Percentiles rank a stretch among this genome's conserved stretches.
phyloP scores from a whole-genome alignment of 306 rosid genomes.

The Prunus mume region DNA sequence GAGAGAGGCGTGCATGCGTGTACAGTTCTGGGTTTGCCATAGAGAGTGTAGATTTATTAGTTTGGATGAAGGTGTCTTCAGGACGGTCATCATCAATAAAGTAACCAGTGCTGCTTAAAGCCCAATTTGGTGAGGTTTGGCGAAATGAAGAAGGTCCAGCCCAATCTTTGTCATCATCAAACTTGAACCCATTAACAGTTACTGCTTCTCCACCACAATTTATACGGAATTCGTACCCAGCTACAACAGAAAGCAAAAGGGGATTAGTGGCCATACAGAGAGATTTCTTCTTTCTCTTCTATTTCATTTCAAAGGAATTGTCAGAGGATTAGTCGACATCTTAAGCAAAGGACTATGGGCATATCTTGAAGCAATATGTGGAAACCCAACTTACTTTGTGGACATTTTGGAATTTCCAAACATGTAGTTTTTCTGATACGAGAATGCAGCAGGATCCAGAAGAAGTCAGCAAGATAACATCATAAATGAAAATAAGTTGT shows the following conservation, averaged over 20 bases:
- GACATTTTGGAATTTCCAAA: too few species aligned
- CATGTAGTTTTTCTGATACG: not conserved
- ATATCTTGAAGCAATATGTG: too few species aligned
- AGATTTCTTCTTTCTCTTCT: too few species aligned
- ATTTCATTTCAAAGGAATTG: too few species aligned
- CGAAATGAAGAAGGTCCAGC: constrained; percentile 34
- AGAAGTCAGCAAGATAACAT: constrained; percentile 13
- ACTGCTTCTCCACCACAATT: constrained; percentile 54
- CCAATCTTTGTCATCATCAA: constrained; percentile 34
- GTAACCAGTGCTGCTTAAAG: constrained; percentile 49
- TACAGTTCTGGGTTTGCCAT: constrained; percentile 40
- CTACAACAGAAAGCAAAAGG: constrained; percentile 22
- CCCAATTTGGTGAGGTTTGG: constrained; percentile 41
- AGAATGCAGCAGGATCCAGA: constrained; percentile 17
- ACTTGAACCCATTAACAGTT: constrained; percentile 20
- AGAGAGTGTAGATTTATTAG: constrained; percentile 30
- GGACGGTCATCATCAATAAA: constrained; percentile 25
- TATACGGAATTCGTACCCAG: constrained; percentile 35
- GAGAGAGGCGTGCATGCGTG: constrained; percentile 59
- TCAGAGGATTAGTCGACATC: not conserved
- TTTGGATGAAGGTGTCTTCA: constrained; percentile 1
- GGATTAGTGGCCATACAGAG: not conserved
- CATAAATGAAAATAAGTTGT: too few species aligned
- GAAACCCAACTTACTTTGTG: too few species aligned
- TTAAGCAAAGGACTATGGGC: constrained; percentile 9